Evolutionary conservation across 1,139 yeast species (phyloP).

Genomic region (Taphrina betulina): DNA sequence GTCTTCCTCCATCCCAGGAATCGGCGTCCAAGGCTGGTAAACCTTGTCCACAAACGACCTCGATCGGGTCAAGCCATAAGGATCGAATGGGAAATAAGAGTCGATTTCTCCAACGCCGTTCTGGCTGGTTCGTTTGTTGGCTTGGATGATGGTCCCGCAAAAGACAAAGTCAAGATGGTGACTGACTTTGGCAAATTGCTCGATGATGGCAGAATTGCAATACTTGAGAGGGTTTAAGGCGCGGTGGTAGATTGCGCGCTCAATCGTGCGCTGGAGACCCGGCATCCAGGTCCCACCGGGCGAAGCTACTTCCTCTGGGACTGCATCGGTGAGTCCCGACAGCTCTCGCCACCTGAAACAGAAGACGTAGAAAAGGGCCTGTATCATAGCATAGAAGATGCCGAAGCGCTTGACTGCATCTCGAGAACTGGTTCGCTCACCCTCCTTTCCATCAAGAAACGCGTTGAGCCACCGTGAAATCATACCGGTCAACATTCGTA

Average conservation of each 20-base stretch:
- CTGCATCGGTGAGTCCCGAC: constrained; percentile 45
- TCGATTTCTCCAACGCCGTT: constrained; percentile 33
- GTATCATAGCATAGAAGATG: constrained; percentile 88
- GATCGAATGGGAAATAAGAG: constrained; percentile 90
- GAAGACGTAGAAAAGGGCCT: constrained; percentile 83
- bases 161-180: constrained; percentile 87
- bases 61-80: constrained; percentile 68
- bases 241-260: constrained; percentile 77
- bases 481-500: constrained; percentile 74
- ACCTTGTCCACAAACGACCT: constrained; percentile 55
- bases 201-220: constrained; percentile 90
- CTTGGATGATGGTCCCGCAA: constrained; percentile 89
- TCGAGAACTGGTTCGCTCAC: constrained; percentile 58
- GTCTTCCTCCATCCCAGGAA: constrained; percentile 59
- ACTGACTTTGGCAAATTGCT: constrained; percentile 89
- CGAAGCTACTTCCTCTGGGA: constrained; percentile 42
- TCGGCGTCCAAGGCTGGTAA: constrained; percentile 83
- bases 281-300: constrained; percentile 65
- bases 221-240: constrained; percentile 83
- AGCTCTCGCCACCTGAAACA: constrained; percentile 77
- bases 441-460: constrained; percentile 77
- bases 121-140: constrained; percentile 64
- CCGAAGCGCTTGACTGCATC: constrained; percentile 58
- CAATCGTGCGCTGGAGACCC: constrained; percentile 73
- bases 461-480: constrained; percentile 79